phyloP scores from a whole-genome alignment of 306 rosid genomes.

The Cicer chorassanicum region DNA sequence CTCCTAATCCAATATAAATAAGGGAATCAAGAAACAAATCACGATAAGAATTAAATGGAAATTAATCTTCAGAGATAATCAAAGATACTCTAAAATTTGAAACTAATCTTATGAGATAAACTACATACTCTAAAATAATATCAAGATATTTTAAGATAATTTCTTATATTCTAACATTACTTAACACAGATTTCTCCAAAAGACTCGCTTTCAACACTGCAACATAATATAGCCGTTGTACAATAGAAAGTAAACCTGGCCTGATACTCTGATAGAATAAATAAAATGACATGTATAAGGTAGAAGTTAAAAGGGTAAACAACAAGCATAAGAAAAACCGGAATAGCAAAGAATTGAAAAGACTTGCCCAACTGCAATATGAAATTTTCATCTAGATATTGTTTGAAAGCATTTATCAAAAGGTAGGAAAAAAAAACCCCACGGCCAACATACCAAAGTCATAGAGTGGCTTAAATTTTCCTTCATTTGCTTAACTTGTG shows the following conservation, averaged over 20 bases:
- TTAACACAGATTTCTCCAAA: not conserved
- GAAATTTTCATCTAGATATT: constrained; percentile 35
- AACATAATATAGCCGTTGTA: constrained; percentile 17
- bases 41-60: not conserved
- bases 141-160: not conserved
- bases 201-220: not conserved
- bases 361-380: not conserved
- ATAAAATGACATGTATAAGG: constrained; percentile 37
- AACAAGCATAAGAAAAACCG: not conserved
- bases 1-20: not conserved
- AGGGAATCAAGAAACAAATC: not conserved
- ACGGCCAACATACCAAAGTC: constrained; percentile 62
- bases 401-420: constrained; percentile 24
- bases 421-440: constrained; percentile 29
- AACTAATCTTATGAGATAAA: not conserved
- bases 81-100: not conserved
- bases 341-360: not conserved
- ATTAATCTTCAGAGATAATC: not conserved
- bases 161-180: not conserved
- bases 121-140: constrained; percentile 6
- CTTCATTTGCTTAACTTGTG: constrained; percentile 73
- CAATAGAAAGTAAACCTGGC: constrained; percentile 2
- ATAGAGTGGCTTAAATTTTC: constrained; percentile 60
- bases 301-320: constrained; percentile 6
- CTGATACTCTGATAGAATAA: not conserved